Percentiles rank a stretch among this genome's conserved stretches.
Conservation (phyloP, 2,329 filamentous ascomycete species). For the Colletotrichum cuscutae region DNA sequence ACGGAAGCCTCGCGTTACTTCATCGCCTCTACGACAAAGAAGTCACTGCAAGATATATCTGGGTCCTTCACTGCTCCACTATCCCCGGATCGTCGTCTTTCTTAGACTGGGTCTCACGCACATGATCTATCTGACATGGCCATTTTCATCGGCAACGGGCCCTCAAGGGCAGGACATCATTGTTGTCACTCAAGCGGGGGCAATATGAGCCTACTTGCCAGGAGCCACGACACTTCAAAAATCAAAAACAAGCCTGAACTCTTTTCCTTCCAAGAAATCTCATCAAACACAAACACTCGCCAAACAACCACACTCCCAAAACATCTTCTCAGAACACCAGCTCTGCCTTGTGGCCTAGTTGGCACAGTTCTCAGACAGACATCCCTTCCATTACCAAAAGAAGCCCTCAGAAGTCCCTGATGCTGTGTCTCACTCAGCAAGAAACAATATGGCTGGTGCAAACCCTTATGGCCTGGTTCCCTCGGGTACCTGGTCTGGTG, state of each 20-base stretch:
- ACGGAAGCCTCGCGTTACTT: neutral
- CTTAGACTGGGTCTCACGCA: neutral
- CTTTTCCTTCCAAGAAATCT: neutral
- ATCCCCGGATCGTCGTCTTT: neutral
- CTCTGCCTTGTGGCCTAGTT: slow-evolving; percentile 1
- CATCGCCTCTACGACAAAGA: neutral
- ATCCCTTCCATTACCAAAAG: slow-evolving; percentile 21
- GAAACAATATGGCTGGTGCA: slow-evolving; percentile 10
- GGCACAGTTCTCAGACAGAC: slow-evolving; percentile 28
- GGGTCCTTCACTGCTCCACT: neutral
- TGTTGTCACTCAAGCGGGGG: neutral
- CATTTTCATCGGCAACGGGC: neutral
- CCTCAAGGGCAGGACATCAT: neutral
- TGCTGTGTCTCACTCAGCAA: slow-evolving; percentile 16
- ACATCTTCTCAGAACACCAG: neutral
- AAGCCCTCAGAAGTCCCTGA: slow-evolving; percentile 2
- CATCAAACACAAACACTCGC: neutral
- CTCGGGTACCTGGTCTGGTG: slow-evolving; percentile 12
- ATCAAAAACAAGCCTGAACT: neutral
- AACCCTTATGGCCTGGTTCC: neutral
- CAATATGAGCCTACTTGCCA: neutral
- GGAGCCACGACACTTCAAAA: neutral
- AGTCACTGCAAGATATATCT: neutral
- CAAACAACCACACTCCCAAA: neutral
- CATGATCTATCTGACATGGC: neutral